These are phyloP conservation scores for Arthroderma uncinatum DNA, from an alignment of 2,329 filamentous ascomycete genomes.

Conservation along the genomic window DNA sequence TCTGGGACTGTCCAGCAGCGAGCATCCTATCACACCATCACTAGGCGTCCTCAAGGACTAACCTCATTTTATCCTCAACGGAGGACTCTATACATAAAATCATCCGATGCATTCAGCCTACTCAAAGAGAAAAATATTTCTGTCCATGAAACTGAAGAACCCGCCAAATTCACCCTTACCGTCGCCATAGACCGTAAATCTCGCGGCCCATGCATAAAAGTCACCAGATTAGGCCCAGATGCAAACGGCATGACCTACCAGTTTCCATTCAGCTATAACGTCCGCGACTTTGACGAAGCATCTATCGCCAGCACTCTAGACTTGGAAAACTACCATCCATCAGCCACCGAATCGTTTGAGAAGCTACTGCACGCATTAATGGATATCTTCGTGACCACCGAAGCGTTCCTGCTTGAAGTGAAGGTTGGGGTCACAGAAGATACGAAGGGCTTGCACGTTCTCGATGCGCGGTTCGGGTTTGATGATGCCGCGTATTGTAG, in stretches of 20 bases:
- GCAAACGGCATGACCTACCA: conserved; percentile 36
- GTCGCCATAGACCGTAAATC: conserved; percentile 55
- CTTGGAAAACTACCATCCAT: conserved; percentile 33
- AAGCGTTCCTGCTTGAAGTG: conserved; percentile 52
- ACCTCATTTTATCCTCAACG: conserved; percentile 26
- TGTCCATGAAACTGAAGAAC: conserved; percentile 29
- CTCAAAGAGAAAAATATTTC: conserved; percentile 43
- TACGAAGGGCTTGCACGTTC: conserved; percentile 34
- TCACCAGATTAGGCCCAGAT: conserved; percentile 37
- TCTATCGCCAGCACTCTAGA: conserved; percentile 40
- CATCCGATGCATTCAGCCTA: conserved; percentile 44
- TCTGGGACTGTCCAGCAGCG: conserved; percentile 34
- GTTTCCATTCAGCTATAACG: conserved; percentile 53
- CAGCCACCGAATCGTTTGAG: conserved; percentile 37
- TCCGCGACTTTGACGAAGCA: conserved; percentile 25
- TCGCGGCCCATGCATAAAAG: conserved; percentile 53
- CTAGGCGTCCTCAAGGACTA: conserved; percentile 10
- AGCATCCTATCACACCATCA: conserved; percentile 43
- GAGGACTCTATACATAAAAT: conserved; percentile 46
- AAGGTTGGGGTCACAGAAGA: conserved; percentile 34
- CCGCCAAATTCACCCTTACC: conserved; percentile 44
- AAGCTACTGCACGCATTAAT: conserved; percentile 45
- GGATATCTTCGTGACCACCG: conserved; percentile 51
- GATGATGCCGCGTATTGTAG: conserved; percentile 59
- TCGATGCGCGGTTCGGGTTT: conserved; percentile 50